These are phyloP conservation scores for Dipteronia dyeriana DNA, from an alignment of 345 rosid species.

Conservation along the genomic window DNA sequence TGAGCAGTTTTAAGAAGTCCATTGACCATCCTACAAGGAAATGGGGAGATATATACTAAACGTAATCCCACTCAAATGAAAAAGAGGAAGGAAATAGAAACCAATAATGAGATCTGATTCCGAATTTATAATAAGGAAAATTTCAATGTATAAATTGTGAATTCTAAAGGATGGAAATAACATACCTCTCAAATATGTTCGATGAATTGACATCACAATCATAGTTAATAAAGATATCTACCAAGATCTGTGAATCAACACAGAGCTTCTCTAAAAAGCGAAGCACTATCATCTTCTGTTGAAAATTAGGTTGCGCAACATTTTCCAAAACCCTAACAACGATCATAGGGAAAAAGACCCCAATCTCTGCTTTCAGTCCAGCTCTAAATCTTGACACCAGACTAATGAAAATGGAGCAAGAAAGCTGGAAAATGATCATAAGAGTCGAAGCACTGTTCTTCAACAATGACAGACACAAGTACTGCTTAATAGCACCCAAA, in stretches of 20 bases:
- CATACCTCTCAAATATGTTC: conserved; percentile 97
- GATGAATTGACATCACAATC: conserved; percentile 99
- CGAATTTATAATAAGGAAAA: neutral
- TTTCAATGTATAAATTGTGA: neutral
- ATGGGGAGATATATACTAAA: neutral
- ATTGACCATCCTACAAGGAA: conserved; percentile 82
- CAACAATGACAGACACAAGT: conserved; percentile 87
- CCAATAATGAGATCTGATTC: neutral
- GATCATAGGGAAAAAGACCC: conserved; percentile 99
- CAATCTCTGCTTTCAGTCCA: conserved; percentile 99
- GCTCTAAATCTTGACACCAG: conserved; percentile 96
- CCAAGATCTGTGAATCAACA: conserved; percentile 94
- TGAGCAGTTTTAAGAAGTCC: conserved; percentile 99
- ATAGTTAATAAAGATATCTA: conserved; percentile 96
- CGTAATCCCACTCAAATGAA: neutral
- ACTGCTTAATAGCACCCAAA: conserved; percentile 97
- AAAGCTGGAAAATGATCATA: conserved; percentile 98
- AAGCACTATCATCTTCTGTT: conserved; percentile 98
- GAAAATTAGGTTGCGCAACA: conserved; percentile 97
- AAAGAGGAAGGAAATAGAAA: neutral
- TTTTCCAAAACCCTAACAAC: conserved; percentile 95
- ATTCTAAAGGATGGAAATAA: conserved; percentile 10
- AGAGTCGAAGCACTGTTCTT: conserved; percentile 97
- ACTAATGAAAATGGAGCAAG: conserved; percentile 99
- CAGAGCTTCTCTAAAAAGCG: conserved; percentile 95